Evolutionary conservation across 148 eudicot genomes (phyloP), one percentile per base, ranked within the genome.

Genomic region (Polygonum aviculare): DNA sequence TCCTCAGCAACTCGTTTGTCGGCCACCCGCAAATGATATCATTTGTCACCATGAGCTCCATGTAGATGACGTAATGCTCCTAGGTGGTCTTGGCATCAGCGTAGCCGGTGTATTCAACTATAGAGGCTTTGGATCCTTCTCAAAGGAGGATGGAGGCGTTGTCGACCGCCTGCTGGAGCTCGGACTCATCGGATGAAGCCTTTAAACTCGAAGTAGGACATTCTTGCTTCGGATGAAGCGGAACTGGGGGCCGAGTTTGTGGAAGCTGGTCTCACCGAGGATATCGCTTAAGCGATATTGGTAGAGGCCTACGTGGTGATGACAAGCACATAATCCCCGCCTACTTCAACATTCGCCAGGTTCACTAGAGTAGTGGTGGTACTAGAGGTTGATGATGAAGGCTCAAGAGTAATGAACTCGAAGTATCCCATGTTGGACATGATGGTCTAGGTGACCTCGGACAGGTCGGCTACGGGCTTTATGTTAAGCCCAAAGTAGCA

Each of bases 161-260:
- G 0, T 88, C 84, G 8, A 83, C 80, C 1, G 84, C 88, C 8
- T 75, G 80, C 52, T 87, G 90, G 1, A 89, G 45, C 79, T 87
- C 87, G 1, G 84, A 35, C 72, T 89, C 90, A 38, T 87, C n/a
- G n/a, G n/a, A n/a, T n/a, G n/a, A 83, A 0, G 90, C 87, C 55
- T 89, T 89, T 88, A 1, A 83, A 26, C 38, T 87, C 92, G 7
- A 89, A 89, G 83, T 1, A 90, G n/a, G 55, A 90, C 95, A 19
- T 90, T 87, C 78, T 89, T 87, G 63, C 97, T 76, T 74, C 95
- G 75, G 0, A 93, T 63, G 74, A 93, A 90, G 79, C 83, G 81
- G 82, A 93, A 93, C 52, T 93, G n/a, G 97, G 95, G 9, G 97
- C 87, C 2, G 89, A 75, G 81, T n/a, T 90, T 93, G 82, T 93